phyloP scores from a whole-genome alignment of 225 moss, liverwort and hornwort genomes.

The Pseudisothecium myosuroides region DNA sequence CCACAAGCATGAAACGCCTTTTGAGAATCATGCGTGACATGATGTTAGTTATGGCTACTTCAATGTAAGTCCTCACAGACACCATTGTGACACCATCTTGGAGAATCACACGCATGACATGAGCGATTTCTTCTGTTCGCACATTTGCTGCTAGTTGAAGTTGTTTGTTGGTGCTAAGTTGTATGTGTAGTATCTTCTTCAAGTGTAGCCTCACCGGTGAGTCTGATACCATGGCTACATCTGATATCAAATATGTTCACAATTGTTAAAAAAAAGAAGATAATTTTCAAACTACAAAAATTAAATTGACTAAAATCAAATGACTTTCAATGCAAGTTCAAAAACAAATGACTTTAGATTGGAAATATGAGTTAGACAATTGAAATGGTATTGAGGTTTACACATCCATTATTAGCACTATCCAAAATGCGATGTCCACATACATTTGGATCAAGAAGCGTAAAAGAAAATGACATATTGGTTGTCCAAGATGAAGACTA shows the following conservation, averaged over 20 bases:
- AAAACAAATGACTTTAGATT: not conserved
- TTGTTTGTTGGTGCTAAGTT: not conserved
- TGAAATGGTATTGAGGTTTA: not conserved
- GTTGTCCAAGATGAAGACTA: too few species aligned
- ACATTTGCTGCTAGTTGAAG: not conserved
- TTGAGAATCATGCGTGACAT: not conserved
- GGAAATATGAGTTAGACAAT: fast-evolving
- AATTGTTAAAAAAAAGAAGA: too few species aligned
- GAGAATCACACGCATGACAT: not conserved
- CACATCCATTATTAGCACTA: fast-evolving
- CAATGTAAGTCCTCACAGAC: not conserved
- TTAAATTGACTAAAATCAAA: not conserved
- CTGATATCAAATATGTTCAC: not conserved
- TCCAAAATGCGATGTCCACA: fast-evolving
- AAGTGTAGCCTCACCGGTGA: not conserved
- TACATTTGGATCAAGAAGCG: not conserved
- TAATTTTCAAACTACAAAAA: not conserved
- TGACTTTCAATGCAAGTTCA: not conserved
- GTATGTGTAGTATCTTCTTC: not conserved
- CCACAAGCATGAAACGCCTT: not conserved
- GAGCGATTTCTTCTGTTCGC: not conserved
- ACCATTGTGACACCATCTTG: not conserved
- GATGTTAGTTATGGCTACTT: not conserved
- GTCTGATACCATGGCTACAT: not conserved
- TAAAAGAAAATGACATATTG: not conserved